These are phyloP conservation scores for Elongisporangium prolatum DNA, from an alignment of 352 stramenopile species.

Conservation along the genomic window DNA sequence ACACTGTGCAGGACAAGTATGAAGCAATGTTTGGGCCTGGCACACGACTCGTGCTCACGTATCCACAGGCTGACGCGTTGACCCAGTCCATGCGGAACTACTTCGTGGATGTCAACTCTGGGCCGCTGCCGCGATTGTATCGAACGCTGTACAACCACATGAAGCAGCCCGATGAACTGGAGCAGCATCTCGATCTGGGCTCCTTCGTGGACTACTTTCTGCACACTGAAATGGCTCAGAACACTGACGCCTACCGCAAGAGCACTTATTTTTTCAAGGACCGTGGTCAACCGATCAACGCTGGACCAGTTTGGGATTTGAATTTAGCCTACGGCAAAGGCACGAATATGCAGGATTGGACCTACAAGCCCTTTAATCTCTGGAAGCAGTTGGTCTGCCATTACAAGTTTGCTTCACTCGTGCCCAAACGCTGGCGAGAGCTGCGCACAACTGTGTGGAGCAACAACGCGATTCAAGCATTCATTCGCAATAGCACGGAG, in stretches of 20 bases:
- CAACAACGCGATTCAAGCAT: conserved; percentile 15
- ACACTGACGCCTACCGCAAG: conserved; percentile 27
- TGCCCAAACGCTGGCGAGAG: conserved; percentile 24
- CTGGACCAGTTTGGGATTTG: conserved; percentile 34
- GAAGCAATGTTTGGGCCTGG: conserved; percentile 23
- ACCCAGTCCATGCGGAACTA: conserved; percentile 32
- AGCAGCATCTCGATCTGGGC: conserved; percentile 21
- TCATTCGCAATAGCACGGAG: conserved; percentile 13
- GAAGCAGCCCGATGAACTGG: conserved; percentile 15
- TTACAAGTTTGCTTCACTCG: conserved; percentile 28
- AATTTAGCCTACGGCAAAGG: conserved; percentile 32
- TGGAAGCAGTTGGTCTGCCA: conserved; percentile 35
- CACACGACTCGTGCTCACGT: conserved; percentile 20
- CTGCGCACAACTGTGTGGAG: conserved; percentile 20
- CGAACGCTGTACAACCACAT: conserved; percentile 30
- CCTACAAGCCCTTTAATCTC: conserved; percentile 18
- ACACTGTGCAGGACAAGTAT: conserved; percentile 33
- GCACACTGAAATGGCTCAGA: conserved; percentile 35
- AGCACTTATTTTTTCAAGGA: conserved; percentile 43
- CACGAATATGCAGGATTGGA: conserved; percentile 16
- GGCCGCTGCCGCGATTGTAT: conserved; percentile 25
- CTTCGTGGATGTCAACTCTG: conserved; percentile 22
- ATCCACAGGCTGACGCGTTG: conserved; percentile 9
- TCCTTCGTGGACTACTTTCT: conserved; percentile 41
- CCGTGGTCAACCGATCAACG: conserved; percentile 27